Conservation (phyloP, 1,284 basidiomycete genomes). For the Apiotrichum laibachii region DNA sequence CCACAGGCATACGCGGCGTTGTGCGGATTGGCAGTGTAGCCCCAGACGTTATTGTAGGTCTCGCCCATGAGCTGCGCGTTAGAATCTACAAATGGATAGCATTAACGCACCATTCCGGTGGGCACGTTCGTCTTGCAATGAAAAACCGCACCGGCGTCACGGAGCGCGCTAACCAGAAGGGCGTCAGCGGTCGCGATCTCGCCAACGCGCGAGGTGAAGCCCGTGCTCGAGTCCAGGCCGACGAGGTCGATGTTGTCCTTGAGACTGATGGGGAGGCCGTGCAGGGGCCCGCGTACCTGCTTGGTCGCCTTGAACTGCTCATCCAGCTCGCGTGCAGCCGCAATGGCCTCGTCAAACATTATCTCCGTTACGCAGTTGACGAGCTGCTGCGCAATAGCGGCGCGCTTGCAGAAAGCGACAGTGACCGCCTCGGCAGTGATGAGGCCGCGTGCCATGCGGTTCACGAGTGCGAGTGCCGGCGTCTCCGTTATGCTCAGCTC, state of each 20-base stretch:
- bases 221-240: slow-evolving; percentile 37
- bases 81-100: no score
- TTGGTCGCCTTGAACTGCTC: slow-evolving; percentile 44
- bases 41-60: slow-evolving; percentile 28
- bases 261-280: slow-evolving; percentile 53
- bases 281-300: slow-evolving; percentile 48
- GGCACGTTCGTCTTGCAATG: slow-evolving; percentile 31
- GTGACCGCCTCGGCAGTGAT: slow-evolving; percentile 29
- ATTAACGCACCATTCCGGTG: slow-evolving; percentile 18
- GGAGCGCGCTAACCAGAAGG: slow-evolving; percentile 16
- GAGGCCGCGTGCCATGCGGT: slow-evolving; percentile 22
- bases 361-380: slow-evolving; percentile 51
- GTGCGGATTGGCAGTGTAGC: slow-evolving; percentile 47
- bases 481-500: slow-evolving; percentile 67
- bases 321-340: slow-evolving; percentile 48
- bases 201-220: slow-evolving; percentile 21
- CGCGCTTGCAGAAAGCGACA: slow-evolving; percentile 67
- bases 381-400: slow-evolving; percentile 74
- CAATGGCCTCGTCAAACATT: slow-evolving; percentile 47
- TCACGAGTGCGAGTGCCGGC: slow-evolving; percentile 34
- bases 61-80: slow-evolving; percentile 30
- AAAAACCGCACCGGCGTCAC: slow-evolving; percentile 26
- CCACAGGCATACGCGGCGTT: slow-evolving; percentile 43
- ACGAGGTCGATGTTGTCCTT: slow-evolving; percentile 29
- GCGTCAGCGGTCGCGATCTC: slow-evolving; percentile 16